Evolutionary conservation across 2,329 filamentous ascomycete genomes (phyloP).

Genomic region (Venturiaceae sp.): DNA sequence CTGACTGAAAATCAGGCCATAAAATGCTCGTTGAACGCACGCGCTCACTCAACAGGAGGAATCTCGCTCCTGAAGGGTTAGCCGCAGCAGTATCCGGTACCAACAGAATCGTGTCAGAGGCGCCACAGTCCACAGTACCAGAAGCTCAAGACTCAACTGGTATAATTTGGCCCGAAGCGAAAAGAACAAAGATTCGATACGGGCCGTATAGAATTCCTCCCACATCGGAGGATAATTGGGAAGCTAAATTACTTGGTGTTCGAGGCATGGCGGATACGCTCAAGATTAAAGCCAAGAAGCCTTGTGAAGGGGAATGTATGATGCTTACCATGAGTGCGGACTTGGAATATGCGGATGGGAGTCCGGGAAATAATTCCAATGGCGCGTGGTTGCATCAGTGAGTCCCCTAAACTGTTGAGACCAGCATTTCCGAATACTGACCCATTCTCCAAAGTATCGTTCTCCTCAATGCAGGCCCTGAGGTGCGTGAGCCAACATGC

Average conservation of each 20-base stretch:
- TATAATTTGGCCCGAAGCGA: background rate
- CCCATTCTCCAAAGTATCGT: constrained; percentile 3
- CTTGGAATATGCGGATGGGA: constrained; percentile 6
- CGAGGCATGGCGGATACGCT: background rate
- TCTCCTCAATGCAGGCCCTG: background rate
- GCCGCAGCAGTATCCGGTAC: too few relatives aligned
- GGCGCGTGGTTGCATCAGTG: too few relatives aligned
- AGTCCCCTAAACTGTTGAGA: too few relatives aligned
- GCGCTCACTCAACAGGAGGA: too few relatives aligned
- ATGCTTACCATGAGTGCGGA: background rate
- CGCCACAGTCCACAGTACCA: background rate
- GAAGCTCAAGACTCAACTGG: background rate
- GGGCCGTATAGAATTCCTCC: constrained; percentile 5
- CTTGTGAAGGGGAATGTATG: constrained; percentile 5
- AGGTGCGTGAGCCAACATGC: background rate
- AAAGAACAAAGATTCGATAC: constrained; percentile 1
- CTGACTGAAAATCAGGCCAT: too few relatives aligned
- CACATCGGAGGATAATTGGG: background rate
- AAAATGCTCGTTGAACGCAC: too few relatives aligned
- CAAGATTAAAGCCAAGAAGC: background rate
- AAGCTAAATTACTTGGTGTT: background rate
- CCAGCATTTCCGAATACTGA: too few relatives aligned
- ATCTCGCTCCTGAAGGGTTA: too few relatives aligned
- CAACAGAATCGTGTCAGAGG: background rate
- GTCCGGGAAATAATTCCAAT: background rate